Base-by-base conservation (phyloP, 148 eudicot species). In the Tetragonia tetragonoides region DNA sequence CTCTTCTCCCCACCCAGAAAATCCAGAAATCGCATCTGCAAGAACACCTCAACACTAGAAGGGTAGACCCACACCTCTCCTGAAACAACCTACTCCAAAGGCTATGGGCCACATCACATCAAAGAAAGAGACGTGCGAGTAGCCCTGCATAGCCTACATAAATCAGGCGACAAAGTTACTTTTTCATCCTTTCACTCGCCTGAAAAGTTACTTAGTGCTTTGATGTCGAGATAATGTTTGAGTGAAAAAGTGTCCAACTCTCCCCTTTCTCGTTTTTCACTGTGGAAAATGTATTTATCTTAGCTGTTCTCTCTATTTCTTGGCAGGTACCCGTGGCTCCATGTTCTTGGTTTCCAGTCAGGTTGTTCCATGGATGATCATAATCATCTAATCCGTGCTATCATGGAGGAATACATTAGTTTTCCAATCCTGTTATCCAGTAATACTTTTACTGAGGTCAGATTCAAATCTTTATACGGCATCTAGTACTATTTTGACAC, bases 341-440 rank as follows among this genome's bases (percentile, higher is more conserved):
- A 84, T 78, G 88, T 95, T 64, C 69, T 92, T 12, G 96, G 88
- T 79, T 79, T 95, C 74, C 96, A 87, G 77, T 82, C 85, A 59
- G 76, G 87, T 81, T 82, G 77, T 64, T 79, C 85, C 38, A 75
- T 73, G 65, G 82, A 76, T 82, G 71, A 82, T 79, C 78, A 24
- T 80, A 37, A 71, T 72, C 81, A 18, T 73, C 60, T 92, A 40
- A 62, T 83, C 40, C 74, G 81, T 74, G 80, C 82, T 57, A 76
- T 83, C 72, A 81, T 87, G 85, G 87, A 85, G 78, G 88, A 91
- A 81, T 92, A 86, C 78, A 82, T 95, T 80, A 91, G 82, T 72
- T 95, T 95, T 77, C 99, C 99, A 70, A 77, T 95, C 74, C 74
- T 95, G 46, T 74, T 90, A 77, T 88, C 91, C 65, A 85, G 78